A percentile compares a stretch with the other conserved stretches of the same genome.
phyloP scores from a whole-genome alignment of 441 rosid genomes.

The Euphorbia corollata region DNA sequence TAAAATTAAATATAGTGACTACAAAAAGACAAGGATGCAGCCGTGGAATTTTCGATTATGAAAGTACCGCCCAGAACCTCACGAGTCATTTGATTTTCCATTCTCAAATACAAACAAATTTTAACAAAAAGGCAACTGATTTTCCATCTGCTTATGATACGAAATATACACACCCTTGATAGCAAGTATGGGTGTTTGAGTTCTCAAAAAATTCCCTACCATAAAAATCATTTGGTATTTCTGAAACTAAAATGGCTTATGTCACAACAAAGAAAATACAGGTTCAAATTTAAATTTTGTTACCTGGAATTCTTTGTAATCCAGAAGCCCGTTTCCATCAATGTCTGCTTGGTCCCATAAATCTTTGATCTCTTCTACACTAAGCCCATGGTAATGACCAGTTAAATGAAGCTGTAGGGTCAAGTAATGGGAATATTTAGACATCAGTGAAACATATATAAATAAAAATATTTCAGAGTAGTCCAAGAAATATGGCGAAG shows the following conservation, averaged over 20 bases:
- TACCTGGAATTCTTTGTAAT: constrained; percentile 83
- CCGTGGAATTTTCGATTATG: not conserved
- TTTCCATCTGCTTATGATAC: not conserved
- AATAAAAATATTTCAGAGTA: too few relatives aligned
- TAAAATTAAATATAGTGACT: too few relatives aligned
- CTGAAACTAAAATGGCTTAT: not conserved
- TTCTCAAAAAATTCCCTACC: constrained; percentile 4
- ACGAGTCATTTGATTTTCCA: not conserved
- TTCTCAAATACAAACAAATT: not conserved
- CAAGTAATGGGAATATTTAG: constrained; percentile 11
- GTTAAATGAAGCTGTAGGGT: constrained; percentile 57
- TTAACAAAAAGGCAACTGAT: not conserved
- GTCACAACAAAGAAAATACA: not conserved
- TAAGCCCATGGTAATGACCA: constrained; percentile 65
- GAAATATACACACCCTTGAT: not conserved
- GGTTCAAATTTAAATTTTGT: not conserved
- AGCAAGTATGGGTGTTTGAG: constrained; percentile 3
- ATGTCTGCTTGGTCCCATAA: constrained; percentile 81
- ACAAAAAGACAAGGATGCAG: too few relatives aligned
- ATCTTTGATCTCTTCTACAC: constrained; percentile 58
- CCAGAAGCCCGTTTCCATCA: constrained; percentile 63
- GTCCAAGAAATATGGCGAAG: too few relatives aligned
- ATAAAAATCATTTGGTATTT: not conserved
- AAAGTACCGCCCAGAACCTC: not conserved
- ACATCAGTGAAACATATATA: not conserved